A percentile compares a stretch with the other conserved stretches of the same genome.
Evolutionary conservation across 2,329 filamentous ascomycete genomes (phyloP).

Genomic region (Colletotrichum spinosum): DNA sequence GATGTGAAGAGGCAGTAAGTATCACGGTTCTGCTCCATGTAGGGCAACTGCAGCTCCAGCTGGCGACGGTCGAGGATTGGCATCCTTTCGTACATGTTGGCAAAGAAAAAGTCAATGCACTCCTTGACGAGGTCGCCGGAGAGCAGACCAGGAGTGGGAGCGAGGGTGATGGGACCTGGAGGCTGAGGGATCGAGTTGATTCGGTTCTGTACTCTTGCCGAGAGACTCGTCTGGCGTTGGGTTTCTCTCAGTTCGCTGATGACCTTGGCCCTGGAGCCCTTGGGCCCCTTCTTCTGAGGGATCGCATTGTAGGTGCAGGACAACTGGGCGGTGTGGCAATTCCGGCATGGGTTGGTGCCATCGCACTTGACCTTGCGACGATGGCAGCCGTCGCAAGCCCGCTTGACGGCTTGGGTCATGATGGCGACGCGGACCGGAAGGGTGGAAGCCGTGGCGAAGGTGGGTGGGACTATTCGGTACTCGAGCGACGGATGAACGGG

Average conservation of each 20-base stretch:
- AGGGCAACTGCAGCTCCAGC: slow-evolving; percentile 68
- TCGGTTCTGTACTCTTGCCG: slow-evolving; percentile 70
- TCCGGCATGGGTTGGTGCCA: slow-evolving; percentile 76
- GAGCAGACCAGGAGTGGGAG: slow-evolving; percentile 70
- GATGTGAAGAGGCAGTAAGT: slow-evolving; percentile 73
- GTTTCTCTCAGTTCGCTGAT: slow-evolving; percentile 79
- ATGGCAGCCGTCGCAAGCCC: slow-evolving; percentile 80
- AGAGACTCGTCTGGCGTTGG: slow-evolving; percentile 74
- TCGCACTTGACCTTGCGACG: slow-evolving; percentile 81
- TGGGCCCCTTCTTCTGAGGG: slow-evolving; percentile 81
- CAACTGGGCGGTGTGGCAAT: slow-evolving; percentile 75
- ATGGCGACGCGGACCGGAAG: slow-evolving; percentile 30
- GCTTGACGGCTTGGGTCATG: slow-evolving; percentile 66
- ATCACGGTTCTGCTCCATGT: slow-evolving; percentile 72
- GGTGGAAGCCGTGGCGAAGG: slow-evolving; percentile 9
- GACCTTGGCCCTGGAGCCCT: slow-evolving; percentile 79
- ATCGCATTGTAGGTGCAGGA: slow-evolving; percentile 81
- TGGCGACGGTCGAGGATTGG: slow-evolving; percentile 71
- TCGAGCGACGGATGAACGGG: slow-evolving; percentile 6
- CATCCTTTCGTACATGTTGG: slow-evolving; percentile 72
- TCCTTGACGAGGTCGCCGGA: slow-evolving; percentile 73
- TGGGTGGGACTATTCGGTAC: slow-evolving; percentile 11
- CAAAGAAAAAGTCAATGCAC: slow-evolving; percentile 76
- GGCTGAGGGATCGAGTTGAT: slow-evolving; percentile 66
- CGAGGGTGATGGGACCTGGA: slow-evolving; percentile 58